Percentiles rank a stretch among this genome's conserved stretches.
phyloP scores from a whole-genome alignment of 176 grass and related monocot species.

The Elaeis guineensis region DNA sequence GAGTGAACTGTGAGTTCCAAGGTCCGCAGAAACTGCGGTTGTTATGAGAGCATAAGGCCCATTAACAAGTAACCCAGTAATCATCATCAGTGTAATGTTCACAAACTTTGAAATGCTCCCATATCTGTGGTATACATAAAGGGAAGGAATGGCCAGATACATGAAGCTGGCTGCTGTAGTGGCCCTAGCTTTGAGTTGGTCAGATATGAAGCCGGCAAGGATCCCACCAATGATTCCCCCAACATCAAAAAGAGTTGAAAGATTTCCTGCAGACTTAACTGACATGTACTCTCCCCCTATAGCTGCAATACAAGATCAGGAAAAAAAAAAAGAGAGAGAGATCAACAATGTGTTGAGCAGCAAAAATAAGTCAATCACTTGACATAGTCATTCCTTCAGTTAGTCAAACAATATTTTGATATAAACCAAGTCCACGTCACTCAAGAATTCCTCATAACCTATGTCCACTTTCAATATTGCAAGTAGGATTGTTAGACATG shows the following conservation, averaged over 20 bases:
- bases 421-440: no score
- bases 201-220: constrained; percentile 52
- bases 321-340: neutral
- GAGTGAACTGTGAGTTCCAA: constrained; percentile 63
- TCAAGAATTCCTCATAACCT: no score
- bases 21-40: constrained; percentile 62
- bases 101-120: constrained; percentile 34
- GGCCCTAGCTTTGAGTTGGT: constrained; percentile 55
- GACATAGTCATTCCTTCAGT: no score
- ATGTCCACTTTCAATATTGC: no score
- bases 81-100: constrained; percentile 54
- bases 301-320: constrained; percentile 12
- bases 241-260: constrained; percentile 58
- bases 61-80: constrained; percentile 61
- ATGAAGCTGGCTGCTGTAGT: constrained; percentile 58
- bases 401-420: no score
- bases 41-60: constrained; percentile 68
- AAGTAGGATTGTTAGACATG: no score
- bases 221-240: constrained; percentile 64
- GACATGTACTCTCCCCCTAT: constrained; percentile 50
- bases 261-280: constrained; percentile 45
- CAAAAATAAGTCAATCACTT: no score
- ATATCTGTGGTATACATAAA: constrained; percentile 47
- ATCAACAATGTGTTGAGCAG: no score
- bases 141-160: constrained; percentile 50